Conservation (phyloP, 495 filamentous ascomycete species). For the Hypomontagnella monticulosa region DNA sequence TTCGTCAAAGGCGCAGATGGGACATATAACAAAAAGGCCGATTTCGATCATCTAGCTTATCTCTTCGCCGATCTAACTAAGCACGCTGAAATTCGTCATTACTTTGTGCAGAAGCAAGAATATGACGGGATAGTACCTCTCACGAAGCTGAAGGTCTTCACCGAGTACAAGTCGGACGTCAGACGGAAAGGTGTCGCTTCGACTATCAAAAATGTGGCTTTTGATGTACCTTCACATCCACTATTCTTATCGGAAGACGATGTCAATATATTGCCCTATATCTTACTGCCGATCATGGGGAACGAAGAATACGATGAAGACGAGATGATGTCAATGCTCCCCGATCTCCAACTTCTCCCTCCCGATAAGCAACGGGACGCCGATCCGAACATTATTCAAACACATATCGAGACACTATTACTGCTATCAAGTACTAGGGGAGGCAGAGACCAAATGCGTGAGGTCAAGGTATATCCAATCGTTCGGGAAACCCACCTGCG, state of each 20-base stretch:
- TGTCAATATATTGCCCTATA: constrained; percentile 84
- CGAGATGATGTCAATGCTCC: constrained; percentile 81
- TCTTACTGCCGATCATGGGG: constrained; percentile 74
- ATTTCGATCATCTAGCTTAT: constrained; percentile 92
- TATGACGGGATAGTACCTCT: constrained; percentile 84
- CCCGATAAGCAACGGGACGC: constrained; percentile 86
- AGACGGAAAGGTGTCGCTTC: constrained; percentile 90
- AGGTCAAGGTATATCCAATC: constrained; percentile 85
- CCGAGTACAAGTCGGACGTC: constrained; percentile 81
- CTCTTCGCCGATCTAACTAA: constrained; percentile 93
- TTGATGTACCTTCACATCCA: constrained; percentile 74
- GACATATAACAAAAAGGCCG: constrained; percentile 82
- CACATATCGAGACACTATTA: constrained; percentile 87
- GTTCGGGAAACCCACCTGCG: constrained; percentile 85
- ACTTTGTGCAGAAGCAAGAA: constrained; percentile 75
- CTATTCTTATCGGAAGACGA: constrained; percentile 73
- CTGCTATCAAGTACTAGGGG: constrained; percentile 81
- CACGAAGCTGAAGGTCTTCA: constrained; percentile 91
- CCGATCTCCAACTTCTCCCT: constrained; percentile 86
- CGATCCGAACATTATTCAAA: constrained; percentile 77
- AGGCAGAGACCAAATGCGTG: constrained; percentile 76
- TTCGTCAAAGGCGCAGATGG: constrained; percentile 91
- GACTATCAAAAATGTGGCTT: constrained; percentile 88
- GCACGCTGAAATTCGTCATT: constrained; percentile 73
- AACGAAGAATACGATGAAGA: constrained; percentile 72